Percentiles rank a stretch among this genome's conserved stretches.
Evolutionary conservation across 1,284 basidiomycete species (phyloP).

Genomic region (Austropuccinia psidii): DNA sequence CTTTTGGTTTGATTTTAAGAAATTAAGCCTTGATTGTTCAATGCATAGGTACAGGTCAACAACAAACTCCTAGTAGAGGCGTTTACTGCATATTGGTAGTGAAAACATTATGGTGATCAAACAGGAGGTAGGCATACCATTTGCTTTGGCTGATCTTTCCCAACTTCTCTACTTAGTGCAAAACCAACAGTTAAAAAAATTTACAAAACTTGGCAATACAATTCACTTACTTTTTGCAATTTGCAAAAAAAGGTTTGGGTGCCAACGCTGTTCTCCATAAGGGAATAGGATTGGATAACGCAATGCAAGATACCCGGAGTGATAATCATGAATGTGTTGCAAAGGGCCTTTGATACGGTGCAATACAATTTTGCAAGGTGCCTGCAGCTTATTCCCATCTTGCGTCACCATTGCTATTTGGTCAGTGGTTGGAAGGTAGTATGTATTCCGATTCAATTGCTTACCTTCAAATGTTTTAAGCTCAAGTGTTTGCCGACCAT

Average conservation of each 20-base stretch:
- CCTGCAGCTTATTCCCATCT: too few relatives aligned
- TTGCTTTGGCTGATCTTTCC: neutral
- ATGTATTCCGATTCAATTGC: too few relatives aligned
- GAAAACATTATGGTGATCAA: neutral
- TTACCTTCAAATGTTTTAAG: too few relatives aligned
- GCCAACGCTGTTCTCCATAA: neutral
- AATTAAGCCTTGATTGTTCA: neutral
- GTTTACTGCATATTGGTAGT: neutral
- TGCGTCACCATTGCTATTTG: neutral
- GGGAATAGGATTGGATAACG: constrained; percentile 9
- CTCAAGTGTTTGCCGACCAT: too few relatives aligned
- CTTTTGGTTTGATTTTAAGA: neutral
- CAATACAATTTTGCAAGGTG: neutral
- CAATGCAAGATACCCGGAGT: neutral
- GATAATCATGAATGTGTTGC: neutral
- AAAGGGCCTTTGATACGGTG: neutral
- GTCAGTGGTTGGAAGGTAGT: neutral
- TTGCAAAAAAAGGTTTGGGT: neutral
- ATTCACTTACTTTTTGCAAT: neutral
- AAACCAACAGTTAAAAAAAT: neutral
- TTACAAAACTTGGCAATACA: neutral
- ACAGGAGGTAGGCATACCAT: neutral
- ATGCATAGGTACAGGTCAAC: neutral
- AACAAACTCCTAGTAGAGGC: neutral
- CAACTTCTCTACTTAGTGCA: neutral